These are phyloP conservation scores for Sphagnum fallax DNA, from an alignment of 228 moss, liverwort and hornwort species.

Conservation along the genomic window DNA sequence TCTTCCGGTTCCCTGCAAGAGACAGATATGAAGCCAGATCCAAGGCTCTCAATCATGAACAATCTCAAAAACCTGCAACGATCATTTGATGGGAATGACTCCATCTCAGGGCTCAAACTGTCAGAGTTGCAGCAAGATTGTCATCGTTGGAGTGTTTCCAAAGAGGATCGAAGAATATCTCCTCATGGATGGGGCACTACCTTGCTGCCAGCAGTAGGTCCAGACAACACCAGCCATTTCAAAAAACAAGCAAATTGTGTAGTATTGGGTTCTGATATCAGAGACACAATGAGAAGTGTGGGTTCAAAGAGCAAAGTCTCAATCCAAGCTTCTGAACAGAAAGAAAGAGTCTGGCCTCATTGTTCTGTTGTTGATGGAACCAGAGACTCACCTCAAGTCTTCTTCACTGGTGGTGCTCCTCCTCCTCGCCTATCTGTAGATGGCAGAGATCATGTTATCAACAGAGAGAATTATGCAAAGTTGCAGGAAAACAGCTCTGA, in stretches of 20 bases:
- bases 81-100: constrained; percentile 19
- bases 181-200: no score
- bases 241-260: no score
- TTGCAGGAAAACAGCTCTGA: not conserved
- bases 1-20: constrained; percentile 28
- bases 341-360: constrained; percentile 62
- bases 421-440: constrained; percentile 46
- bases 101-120: constrained; percentile 18
- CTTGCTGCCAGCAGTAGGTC: no score
- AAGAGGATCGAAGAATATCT: constrained; percentile 28
- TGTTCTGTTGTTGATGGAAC: constrained; percentile 64
- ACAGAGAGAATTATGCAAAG: not conserved
- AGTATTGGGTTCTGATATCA: constrained; percentile 13
- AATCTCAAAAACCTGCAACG: constrained; percentile 10
- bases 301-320: constrained; percentile 40
- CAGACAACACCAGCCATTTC: no score
- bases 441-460: constrained; percentile 16
- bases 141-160: constrained; percentile 40
- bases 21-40: constrained; percentile 9
- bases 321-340: constrained; percentile 38
- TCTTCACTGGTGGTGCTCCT: not conserved
- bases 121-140: constrained; percentile 83
- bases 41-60: not conserved
- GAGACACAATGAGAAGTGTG: constrained; percentile 20
- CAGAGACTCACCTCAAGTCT: constrained; percentile 36